phyloP scores from a whole-genome alignment of 2,329 filamentous ascomycete species.

The Cercospora sp. region DNA sequence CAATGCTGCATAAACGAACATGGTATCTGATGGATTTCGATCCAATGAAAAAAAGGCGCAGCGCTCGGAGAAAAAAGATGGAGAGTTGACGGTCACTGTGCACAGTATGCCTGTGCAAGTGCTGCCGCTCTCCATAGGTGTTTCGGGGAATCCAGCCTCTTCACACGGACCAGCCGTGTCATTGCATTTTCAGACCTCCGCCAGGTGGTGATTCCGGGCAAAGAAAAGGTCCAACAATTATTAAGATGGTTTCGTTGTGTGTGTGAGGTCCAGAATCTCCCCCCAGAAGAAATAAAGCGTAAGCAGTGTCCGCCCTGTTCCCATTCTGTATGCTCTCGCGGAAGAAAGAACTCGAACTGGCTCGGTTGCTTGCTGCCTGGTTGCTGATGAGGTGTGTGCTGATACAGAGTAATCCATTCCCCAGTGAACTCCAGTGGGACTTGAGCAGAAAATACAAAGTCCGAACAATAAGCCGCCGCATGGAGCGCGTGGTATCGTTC shows the following conservation, averaged over 20 bases:
- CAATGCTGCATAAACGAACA: constrained; percentile 30
- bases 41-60: constrained; percentile 6
- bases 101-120: no score
- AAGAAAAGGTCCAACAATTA: constrained; percentile 15
- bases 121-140: not conserved
- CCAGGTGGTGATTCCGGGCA: constrained; percentile 6
- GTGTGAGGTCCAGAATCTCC: not conserved
- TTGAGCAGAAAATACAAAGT: constrained; percentile 17
- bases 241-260: not conserved
- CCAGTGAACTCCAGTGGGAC: constrained; percentile 13
- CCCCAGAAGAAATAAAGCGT: constrained; percentile 2
- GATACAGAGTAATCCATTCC: constrained; percentile 8
- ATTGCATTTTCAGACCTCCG: not conserved
- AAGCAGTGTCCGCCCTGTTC: not conserved
- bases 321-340: constrained; percentile 2
- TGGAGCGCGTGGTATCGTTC: constrained; percentile 23
- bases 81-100: no score
- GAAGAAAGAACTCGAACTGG: constrained; percentile 4
- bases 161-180: constrained; percentile 20
- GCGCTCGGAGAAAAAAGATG: not conserved
- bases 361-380: not conserved
- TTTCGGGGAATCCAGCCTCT: constrained; percentile 13
- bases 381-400: constrained; percentile 14
- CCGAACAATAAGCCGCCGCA: constrained; percentile 16
- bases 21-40: constrained; percentile 28